A percentile compares a stretch with the other conserved stretches of the same genome.
These are phyloP conservation scores for Fallopia convolvulus DNA, from an alignment of 148 eudicot genomes.

Conservation along the genomic window DNA sequence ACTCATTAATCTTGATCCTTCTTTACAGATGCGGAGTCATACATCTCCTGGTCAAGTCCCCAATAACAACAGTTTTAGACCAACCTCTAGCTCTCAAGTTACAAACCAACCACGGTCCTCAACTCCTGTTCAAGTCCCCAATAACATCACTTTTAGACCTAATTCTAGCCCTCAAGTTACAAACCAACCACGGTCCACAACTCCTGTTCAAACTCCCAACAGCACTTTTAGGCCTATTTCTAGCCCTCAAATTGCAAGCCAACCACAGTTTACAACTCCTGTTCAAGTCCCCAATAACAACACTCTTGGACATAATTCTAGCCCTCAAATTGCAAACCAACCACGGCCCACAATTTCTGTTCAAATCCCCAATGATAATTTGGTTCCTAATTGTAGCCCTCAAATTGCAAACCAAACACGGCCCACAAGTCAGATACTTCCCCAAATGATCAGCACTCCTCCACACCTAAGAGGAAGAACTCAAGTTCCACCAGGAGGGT, in stretches of 20 bases:
- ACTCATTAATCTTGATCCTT: slow-evolving; percentile 8
- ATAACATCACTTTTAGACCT: neutral
- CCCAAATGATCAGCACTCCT: slow-evolving; percentile 33
- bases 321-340: neutral
- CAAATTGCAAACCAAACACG: slow-evolving; percentile 21
- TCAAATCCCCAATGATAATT: neutral
- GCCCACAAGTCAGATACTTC: slow-evolving; percentile 22
- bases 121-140: neutral
- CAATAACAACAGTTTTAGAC: neutral
- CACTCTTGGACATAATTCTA: slow-evolving; percentile 13
- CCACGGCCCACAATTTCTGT: neutral
- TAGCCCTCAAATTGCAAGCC: neutral
- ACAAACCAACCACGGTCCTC: slow-evolving; percentile 24
- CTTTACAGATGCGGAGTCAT: slow-evolving; percentile 24
- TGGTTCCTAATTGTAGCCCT: slow-evolving; percentile 14
- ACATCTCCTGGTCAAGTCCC: slow-evolving; percentile 16
- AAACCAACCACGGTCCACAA: neutral
- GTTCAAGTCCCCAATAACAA: neutral
- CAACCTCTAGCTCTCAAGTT: slow-evolving; percentile 11
- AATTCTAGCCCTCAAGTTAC: neutral
- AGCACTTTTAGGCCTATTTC: slow-evolving; percentile 1
- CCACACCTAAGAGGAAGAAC: slow-evolving; percentile 27
- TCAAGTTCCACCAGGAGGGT: slow-evolving; percentile 26
- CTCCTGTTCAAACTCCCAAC: neutral
- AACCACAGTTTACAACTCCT: neutral